Conservation (phyloP, 2,329 filamentous ascomycete species). For the Pseudocercospora cruenta region DNA sequence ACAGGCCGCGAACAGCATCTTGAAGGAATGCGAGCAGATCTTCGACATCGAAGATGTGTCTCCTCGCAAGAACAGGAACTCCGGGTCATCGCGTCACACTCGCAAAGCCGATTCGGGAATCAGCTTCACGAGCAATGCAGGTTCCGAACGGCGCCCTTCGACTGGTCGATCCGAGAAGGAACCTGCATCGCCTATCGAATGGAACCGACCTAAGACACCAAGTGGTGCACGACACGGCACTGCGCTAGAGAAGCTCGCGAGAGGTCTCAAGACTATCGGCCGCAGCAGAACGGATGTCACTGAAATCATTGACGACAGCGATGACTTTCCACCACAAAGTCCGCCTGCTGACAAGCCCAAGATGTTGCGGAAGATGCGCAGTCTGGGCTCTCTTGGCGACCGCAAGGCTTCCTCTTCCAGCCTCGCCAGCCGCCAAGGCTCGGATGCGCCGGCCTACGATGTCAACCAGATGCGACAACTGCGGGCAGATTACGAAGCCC, state of each 20-base stretch:
- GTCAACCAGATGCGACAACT: slow-evolving; percentile 28
- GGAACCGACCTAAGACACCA: slow-evolving; percentile 41
- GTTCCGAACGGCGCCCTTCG: slow-evolving; percentile 24
- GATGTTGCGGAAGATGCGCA: slow-evolving; percentile 43
- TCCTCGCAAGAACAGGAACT: slow-evolving; percentile 24
- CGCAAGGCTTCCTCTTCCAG: slow-evolving; percentile 29
- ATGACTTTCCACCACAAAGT: slow-evolving; percentile 8
- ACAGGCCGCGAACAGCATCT: slow-evolving; percentile 61
- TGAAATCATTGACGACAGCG: slow-evolving; percentile 44
- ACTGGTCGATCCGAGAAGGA: slow-evolving; percentile 29
- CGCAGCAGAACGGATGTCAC: slow-evolving; percentile 57
- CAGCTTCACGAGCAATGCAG: slow-evolving; percentile 54
- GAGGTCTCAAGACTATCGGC: slow-evolving; percentile 62
- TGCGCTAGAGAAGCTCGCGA: slow-evolving; percentile 62
- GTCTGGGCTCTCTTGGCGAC: slow-evolving; percentile 38
- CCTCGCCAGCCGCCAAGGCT: slow-evolving; percentile 20
- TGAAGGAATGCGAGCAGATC: slow-evolving; percentile 61
- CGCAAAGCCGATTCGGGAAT: slow-evolving; percentile 68
- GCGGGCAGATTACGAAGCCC: slow-evolving; percentile 24
- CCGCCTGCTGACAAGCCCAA: slow-evolving; percentile 27
- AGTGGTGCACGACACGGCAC: slow-evolving; percentile 46
- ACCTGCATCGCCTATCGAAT: slow-evolving; percentile 28
- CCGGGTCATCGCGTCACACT: slow-evolving; percentile 43
- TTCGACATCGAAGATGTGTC: slow-evolving; percentile 46
- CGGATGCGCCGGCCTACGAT: slow-evolving; percentile 27